Conservation (phyloP, 2,329 filamentous ascomycete species). For the Penicillium hordei region DNA sequence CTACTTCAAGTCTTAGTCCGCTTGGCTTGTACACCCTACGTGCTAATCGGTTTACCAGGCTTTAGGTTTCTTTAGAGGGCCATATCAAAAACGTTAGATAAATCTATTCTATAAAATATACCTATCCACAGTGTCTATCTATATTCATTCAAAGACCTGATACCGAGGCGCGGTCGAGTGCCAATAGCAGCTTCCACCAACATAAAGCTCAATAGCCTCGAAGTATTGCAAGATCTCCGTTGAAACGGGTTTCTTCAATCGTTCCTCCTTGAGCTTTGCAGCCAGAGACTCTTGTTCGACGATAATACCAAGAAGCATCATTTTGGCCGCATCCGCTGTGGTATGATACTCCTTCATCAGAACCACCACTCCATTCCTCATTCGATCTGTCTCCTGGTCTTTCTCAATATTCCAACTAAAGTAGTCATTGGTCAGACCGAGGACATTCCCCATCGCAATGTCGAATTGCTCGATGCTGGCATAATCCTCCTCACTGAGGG, state of each 20-base stretch:
- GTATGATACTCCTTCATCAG: conserved; percentile 5
- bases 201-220: conserved; percentile 7
- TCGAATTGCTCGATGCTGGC: conserved; percentile 9
- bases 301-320: conserved; percentile 12
- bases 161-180: conserved; percentile 4
- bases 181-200: conserved; percentile 7
- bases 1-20: not conserved
- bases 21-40: not conserved
- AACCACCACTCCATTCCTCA: conserved; percentile 10
- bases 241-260: not conserved
- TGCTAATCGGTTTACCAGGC: not conserved
- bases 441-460: conserved; percentile 10
- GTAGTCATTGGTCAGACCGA: conserved; percentile 16
- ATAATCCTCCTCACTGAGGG: conserved; percentile 6
- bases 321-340: conserved; percentile 1
- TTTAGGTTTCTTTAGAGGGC: not conserved
- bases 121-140: not conserved
- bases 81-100: not conserved
- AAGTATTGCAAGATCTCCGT: conserved; percentile 3
- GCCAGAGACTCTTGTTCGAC: conserved; percentile 12
- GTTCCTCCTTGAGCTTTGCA: conserved; percentile 2
- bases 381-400: conserved; percentile 9
- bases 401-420: conserved; percentile 15
- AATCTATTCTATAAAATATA: not conserved
- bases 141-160: not conserved